These are phyloP conservation scores for Penicillium lividum DNA, from an alignment of 495 filamentous ascomycete genomes.

Conservation along the genomic window DNA sequence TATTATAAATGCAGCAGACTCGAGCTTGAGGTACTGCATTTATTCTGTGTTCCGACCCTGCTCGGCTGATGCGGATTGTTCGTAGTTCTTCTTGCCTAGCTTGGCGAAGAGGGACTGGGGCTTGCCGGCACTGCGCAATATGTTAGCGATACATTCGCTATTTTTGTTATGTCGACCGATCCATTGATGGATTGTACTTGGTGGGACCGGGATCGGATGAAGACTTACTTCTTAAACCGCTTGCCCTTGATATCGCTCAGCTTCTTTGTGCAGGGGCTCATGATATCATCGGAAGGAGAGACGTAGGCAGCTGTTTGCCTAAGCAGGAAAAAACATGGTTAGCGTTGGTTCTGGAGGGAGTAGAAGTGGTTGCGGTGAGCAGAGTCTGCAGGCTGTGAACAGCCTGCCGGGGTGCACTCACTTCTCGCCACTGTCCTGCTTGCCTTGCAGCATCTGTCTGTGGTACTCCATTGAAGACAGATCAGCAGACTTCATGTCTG, in stretches of 20 bases:
- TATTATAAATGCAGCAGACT: not conserved
- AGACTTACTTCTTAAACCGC: slow-evolving; percentile 60
- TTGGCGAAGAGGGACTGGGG: slow-evolving; percentile 52
- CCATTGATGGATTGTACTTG: not conserved
- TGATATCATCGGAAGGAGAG: slow-evolving; percentile 89
- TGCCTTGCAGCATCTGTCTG: slow-evolving; percentile 71
- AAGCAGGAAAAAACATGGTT: not conserved
- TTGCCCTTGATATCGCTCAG: slow-evolving; percentile 80
- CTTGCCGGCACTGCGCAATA: slow-evolving; percentile 43
- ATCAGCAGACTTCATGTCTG: slow-evolving; percentile 36
- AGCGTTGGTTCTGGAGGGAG: not conserved
- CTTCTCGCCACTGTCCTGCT: slow-evolving; percentile 65
- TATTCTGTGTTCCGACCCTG: slow-evolving; percentile 23
- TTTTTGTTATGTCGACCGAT: not conserved
- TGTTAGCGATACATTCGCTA: slow-evolving; percentile 1
- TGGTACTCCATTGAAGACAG: slow-evolving; percentile 71
- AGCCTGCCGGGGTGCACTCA: slow-evolving; percentile 39
- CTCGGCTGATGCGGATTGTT: slow-evolving; percentile 38
- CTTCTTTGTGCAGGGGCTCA: slow-evolving; percentile 93
- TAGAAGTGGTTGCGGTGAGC: no score
- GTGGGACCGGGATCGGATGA: not conserved
- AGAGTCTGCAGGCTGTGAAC: not conserved
- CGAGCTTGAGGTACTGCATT: not conserved
- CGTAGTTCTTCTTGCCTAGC: slow-evolving; percentile 53
- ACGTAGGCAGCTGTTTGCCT: slow-evolving; percentile 67